Evolutionary conservation across 2,329 filamentous ascomycete species (phyloP).

Genomic region (Erysiphe pulchra): DNA sequence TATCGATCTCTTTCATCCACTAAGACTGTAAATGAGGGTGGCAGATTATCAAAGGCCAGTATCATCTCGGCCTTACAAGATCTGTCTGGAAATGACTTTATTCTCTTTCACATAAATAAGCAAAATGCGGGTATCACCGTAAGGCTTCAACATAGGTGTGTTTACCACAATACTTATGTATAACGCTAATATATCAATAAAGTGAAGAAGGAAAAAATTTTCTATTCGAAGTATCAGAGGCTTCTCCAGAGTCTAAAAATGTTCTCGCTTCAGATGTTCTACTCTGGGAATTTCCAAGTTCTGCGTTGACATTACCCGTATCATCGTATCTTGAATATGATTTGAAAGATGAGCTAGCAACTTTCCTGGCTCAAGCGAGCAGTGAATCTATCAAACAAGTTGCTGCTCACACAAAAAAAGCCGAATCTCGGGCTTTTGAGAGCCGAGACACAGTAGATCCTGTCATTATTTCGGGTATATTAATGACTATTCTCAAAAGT

Average conservation of each 20-base stretch:
- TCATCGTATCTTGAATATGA: slow-evolving; percentile 14
- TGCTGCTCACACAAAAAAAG: slow-evolving; percentile 24
- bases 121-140: slow-evolving; percentile 23
- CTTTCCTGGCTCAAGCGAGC: slow-evolving; percentile 30
- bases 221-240: slow-evolving; percentile 34
- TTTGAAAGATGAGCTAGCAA: slow-evolving; percentile 22
- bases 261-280: slow-evolving; percentile 27
- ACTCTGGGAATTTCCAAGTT: slow-evolving; percentile 31
- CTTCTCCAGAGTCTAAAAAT: slow-evolving; percentile 23
- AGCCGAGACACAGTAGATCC: slow-evolving; percentile 30
- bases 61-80: background rate
- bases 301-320: slow-evolving; percentile 20
- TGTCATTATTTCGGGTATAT: slow-evolving; percentile 28
- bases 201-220: slow-evolving; percentile 10
- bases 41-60: background rate
- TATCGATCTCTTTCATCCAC: background rate
- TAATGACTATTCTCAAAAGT: slow-evolving; percentile 32
- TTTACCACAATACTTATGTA: slow-evolving; percentile 1
- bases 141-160: slow-evolving; percentile 13
- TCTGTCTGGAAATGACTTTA: background rate
- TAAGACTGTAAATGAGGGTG: background rate
- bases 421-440: slow-evolving; percentile 22
- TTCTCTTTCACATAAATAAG: slow-evolving; percentile 19
- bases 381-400: slow-evolving; percentile 25
- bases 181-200: slow-evolving; percentile 2